Evolutionary conservation across 1,284 basidiomycete genomes (phyloP).

Genomic region (Boletus sp.): DNA sequence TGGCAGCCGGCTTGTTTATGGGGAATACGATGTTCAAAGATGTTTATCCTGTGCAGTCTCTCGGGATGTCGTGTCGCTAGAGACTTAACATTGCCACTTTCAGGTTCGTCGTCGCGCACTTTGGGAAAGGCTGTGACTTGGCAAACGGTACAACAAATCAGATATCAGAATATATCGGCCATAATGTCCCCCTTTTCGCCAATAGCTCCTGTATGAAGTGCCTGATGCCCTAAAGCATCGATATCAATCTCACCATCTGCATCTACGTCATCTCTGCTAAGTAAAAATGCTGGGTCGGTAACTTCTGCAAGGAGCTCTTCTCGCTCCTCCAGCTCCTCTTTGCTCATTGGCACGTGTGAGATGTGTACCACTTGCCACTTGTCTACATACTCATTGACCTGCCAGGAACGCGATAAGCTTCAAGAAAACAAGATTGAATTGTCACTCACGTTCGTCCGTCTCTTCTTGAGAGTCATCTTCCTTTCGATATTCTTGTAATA

Average conservation of each 20-base stretch:
- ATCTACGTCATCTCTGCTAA: conserved; percentile 39
- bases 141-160: conserved; percentile 7
- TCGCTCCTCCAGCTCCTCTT: conserved; percentile 51
- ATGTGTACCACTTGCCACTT: conserved; percentile 77
- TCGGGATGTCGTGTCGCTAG: not conserved
- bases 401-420: conserved; percentile 6
- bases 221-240: conserved; percentile 42
- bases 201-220: conserved; percentile 42
- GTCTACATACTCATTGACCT: conserved; percentile 66
- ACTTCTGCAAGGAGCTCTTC: conserved; percentile 52
- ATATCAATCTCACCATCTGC: conserved; percentile 43
- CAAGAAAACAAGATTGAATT: not conserved
- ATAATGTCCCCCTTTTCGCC: conserved; percentile 24
- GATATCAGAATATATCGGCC: conserved; percentile 31
- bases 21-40: not conserved
- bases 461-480: conserved; percentile 84
- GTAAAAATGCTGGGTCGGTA: conserved; percentile 47
- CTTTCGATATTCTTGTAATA: conserved; percentile 87
- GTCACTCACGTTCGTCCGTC: conserved; percentile 64
- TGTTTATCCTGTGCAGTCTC: not conserved
- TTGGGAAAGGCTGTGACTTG: not conserved
- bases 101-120: not conserved
- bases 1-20: not conserved
- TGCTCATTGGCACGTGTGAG: conserved; percentile 48
- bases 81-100: not conserved